phyloP scores from a whole-genome alignment of 1,284 basidiomycete species.

The Meira nashicola region DNA sequence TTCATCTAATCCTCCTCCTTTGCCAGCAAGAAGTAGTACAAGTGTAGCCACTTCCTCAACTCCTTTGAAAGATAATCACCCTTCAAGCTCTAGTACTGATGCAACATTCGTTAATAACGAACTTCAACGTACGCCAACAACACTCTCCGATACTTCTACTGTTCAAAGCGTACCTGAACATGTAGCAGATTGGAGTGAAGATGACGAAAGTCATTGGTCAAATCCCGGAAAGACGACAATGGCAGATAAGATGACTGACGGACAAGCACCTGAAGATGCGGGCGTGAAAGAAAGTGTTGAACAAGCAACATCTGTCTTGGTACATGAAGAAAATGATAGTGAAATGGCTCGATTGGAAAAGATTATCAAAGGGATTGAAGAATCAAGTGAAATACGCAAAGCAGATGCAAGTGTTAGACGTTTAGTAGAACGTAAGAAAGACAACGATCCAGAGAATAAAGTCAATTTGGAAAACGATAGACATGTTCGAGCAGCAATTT shows the following conservation, averaged over 20 bases:
- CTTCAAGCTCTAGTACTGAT: too few species aligned
- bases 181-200: background rate
- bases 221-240: background rate
- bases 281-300: background rate
- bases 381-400: background rate
- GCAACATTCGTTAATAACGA: background rate
- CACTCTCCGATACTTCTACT: background rate
- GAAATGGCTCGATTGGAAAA: background rate
- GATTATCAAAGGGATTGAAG: background rate
- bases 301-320: background rate
- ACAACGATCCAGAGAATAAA: background rate
- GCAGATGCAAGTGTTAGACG: background rate
- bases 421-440: background rate
- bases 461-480: background rate
- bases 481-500: too few species aligned
- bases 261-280: background rate
- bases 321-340: background rate
- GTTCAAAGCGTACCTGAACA: background rate
- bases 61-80: too few species aligned
- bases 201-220: background rate
- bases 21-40: too few species aligned
- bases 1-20: too few species aligned
- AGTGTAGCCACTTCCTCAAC: too few species aligned
- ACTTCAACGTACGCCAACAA: background rate
- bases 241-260: conserved; percentile 1